Base-by-base conservation (phyloP, 192 early-diverging fungal species). In the Coemansia reversa region DNA sequence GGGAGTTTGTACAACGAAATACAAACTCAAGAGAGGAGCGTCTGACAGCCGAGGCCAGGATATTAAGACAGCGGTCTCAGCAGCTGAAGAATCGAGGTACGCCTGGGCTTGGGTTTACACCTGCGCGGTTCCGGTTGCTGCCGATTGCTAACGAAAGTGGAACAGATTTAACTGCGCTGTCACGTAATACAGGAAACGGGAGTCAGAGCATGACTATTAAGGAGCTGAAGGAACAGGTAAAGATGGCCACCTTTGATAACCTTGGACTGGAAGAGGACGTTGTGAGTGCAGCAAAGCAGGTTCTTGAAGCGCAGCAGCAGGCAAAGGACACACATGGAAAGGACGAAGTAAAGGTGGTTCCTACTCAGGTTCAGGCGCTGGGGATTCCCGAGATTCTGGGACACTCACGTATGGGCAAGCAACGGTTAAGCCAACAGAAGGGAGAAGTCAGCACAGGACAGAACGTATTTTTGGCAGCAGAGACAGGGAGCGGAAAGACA, bases 401-500 rank as follows among this genome's bases (percentile, higher is more conserved):
- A 19, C 50, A 53, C 52, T 56, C 75, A 51, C 63, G 59, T n/a
- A 50, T 72, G 24, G 18, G 45, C 39, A 32, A 19, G n/a, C 58
- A 49, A 42, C 22, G 23, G 62, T 76, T 51, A 28, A 20, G 20
- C 47, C 52, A 30, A 55, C 49, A 47, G 51, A 32, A 58, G 64
- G 62, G 67, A 71, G 50, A 67, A 61, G 0, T 58, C 59, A 14
- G 29, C 5, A 19, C 25, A 2, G 60, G 57, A 4, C 63, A 62
- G 9, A 83, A 86, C 61, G 83, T 92, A 48, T 80, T 95, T 22
- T 79, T 89, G 60, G 92, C 92, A 5, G 94, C 92, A 1, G 94
- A 96, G 73, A 96, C 93, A 0, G 96, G 96, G 27, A 87, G 89
- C 1, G 94, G 94, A 7, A 98, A 98, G 74, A 96, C 96, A 0